Percentiles rank a stretch among this genome's conserved stretches.
phyloP scores from a whole-genome alignment of 2,329 filamentous ascomycete genomes.

The Diaporthe sp. region DNA sequence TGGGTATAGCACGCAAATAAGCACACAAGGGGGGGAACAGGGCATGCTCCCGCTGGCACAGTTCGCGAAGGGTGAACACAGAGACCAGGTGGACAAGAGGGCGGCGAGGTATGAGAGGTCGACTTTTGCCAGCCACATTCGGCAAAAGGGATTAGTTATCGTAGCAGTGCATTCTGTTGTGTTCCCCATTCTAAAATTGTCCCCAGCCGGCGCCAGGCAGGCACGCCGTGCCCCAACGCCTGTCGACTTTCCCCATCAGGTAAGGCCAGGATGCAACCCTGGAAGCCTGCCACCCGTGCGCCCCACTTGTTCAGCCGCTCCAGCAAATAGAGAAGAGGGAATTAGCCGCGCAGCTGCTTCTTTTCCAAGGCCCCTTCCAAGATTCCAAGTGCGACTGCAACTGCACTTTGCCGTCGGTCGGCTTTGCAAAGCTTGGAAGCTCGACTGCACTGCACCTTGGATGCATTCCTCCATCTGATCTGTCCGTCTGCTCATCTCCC shows the following conservation, averaged over 20 bases:
- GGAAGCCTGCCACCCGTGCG: not conserved
- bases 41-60: not conserved
- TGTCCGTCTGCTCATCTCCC: not conserved
- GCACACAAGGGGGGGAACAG: not conserved
- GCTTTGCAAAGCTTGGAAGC: not conserved
- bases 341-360: constrained; percentile 26
- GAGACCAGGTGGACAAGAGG: not conserved
- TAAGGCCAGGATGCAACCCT: not conserved
- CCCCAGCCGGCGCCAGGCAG: not conserved
- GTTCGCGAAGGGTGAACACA: not conserved
- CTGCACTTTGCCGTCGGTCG: constrained; percentile 3
- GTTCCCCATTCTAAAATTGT: constrained; percentile 24
- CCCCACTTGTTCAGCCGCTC: constrained; percentile 22
- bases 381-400: not conserved
- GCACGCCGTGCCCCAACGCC: not conserved
- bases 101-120: too few species aligned
- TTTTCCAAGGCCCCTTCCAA: not conserved
- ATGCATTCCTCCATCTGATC: constrained; percentile 10
- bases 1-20: not conserved
- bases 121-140: constrained; percentile 11
- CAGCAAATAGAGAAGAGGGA: not conserved
- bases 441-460: not conserved
- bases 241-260: constrained; percentile 18
- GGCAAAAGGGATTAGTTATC: not conserved
- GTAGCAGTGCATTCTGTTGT: constrained; percentile 21